Evolutionary conservation across 305 asterid genomes (phyloP), one percentile per base, ranked within the genome.

Genomic region (Ajuga reptans): DNA sequence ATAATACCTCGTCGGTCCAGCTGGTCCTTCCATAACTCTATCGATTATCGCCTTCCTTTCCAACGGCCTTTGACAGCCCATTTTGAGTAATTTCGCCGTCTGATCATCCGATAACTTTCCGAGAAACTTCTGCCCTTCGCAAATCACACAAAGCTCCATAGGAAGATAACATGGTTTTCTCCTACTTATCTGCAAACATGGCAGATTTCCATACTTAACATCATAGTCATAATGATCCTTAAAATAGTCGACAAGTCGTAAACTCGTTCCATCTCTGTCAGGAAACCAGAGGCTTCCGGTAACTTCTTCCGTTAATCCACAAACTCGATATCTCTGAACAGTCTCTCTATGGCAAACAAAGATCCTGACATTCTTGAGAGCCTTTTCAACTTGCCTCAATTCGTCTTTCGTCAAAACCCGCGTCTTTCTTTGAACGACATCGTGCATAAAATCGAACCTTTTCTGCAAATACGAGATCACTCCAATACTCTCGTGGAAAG

Each of bases 121-220:
- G 0, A 93, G 85, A 78, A 89, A 93, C 83, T 90, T 93, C 80
- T 93, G 98, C 64, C 98, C 98, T 85, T 93, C 97, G 74, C 98
- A 93, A 61, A 93, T 85, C n/a, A 86, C 87, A 80, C 97, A 93
- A 24, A 93, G 90, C 71, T 93, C 98, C 98, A 93, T 88, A 1
- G 98, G 98, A 8, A 93, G 81, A 66, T 84, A 93, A 72, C 98
- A 93, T 0, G 95, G 89, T 43, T 80, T 93, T 80, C 97, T 82
- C 77, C 98, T 74, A 78, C 98, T 88, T 43, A 87, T 83, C 84
- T 83, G 88, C 86, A 93, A 82, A 68, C 98, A 93, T 2, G 97
- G 98, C 82, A 93, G 78, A 68, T 85, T 85, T 65, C 82, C 84
- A 43, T 78, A 86, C 77, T 77, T 82, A 46, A 93, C 79, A 60